Base-by-base conservation (phyloP, 2,329 filamentous ascomycete genomes). In the Trichoderma simmonsii region DNA sequence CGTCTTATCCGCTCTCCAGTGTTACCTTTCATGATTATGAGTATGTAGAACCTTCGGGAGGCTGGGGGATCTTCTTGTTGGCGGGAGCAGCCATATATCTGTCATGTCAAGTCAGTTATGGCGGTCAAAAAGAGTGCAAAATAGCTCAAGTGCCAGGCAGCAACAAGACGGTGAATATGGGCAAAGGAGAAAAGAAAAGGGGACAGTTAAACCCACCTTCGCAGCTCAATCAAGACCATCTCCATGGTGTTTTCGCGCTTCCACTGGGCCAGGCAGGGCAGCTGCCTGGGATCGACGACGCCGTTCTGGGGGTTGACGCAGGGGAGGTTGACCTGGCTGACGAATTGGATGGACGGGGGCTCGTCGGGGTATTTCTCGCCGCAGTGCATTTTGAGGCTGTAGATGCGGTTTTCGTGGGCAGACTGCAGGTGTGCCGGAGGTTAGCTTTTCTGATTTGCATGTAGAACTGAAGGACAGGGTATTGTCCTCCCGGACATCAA, bases 331-430 rank as follows among this genome's bases (percentile, higher is more conserved):
- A 99, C 92, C 83, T 94, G 93, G 78, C 93, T 97, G 78, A 96
- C 90, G 83, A 99, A 99, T 79, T 95, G 91, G 78, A 99, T 93
- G 66, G 92, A 90, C 0, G 96, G 96, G 60, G 96, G 96, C 74
- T 89, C 86, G 81, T 97, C 94, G 67, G 96, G 96, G 82, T 99
- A 99, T 72, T 93, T 86, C 63, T 90, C 87, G 74, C 94, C 95
- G 85, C 96, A 99, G 85, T 97, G 92, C 85, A 99, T 97, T 83
- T 95, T 97, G 78, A 99, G 89, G 77, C 94, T 97, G 87, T 99
- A 99, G 85, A 99, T 99, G 79, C 96, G 93, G 85, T 99, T 99
- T 87, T 99, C 96, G 82, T 98, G 95, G 74, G 92, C 94, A 83
- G 94, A 97, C 93, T 96, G 79, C 56, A 21, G 24, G 8, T 9